Evolutionary conservation across 176 grass and related monocot genomes (phyloP).

Genomic region (Carex littledalei): DNA sequence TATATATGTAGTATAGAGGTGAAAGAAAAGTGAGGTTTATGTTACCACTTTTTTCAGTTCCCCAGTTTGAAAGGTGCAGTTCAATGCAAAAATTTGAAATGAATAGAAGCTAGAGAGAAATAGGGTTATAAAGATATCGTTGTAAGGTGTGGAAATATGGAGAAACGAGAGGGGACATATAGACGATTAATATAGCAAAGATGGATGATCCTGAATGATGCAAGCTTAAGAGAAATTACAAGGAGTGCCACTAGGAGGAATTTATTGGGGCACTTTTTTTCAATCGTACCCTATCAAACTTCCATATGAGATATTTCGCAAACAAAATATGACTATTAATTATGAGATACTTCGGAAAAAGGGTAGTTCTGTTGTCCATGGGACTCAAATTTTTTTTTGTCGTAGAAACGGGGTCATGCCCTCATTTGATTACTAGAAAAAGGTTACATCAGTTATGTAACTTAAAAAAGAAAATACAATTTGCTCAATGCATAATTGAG

Average conservation of each 20-base stretch:
- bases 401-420: too few species aligned
- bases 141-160: neutral
- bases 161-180: neutral
- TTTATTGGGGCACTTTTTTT: neutral
- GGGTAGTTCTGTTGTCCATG: too few species aligned
- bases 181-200: slow-evolving; percentile 2
- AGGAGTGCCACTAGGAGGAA: neutral
- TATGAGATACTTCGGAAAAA: neutral
- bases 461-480: too few species aligned
- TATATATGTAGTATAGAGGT: neutral
- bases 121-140: neutral
- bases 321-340: neutral
- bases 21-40: neutral
- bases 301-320: neutral
- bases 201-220: neutral
- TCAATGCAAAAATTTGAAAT: neutral
- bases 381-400: too few species aligned
- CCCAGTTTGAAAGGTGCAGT: neutral
- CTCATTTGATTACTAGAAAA: too few species aligned
- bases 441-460: too few species aligned
- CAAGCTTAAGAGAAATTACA: neutral
- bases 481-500: too few species aligned
- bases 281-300: neutral
- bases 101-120: too few species aligned
- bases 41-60: neutral